These are phyloP conservation scores for Suhomyces atakaporum DNA, from an alignment of 1,139 yeast genomes.

Conservation along the genomic window DNA sequence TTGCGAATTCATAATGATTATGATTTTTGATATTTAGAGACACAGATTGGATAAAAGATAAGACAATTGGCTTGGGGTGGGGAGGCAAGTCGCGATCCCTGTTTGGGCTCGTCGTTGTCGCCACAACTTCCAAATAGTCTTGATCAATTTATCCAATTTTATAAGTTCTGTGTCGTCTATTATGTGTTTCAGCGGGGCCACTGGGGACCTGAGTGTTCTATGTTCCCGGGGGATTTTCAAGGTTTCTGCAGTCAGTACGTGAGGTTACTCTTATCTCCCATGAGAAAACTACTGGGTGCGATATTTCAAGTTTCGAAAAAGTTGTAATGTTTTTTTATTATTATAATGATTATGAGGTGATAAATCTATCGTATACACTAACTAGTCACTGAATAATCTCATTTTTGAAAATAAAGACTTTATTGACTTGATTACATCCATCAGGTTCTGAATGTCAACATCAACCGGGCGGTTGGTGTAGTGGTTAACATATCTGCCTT, in stretches of 20 bases:
- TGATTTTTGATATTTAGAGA: not conserved
- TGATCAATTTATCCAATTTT: not conserved
- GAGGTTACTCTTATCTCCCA: too few relatives aligned
- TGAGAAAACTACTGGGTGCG: too few relatives aligned
- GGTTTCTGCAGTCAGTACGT: too few relatives aligned
- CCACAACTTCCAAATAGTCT: not conserved
- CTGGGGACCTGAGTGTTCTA: not conserved
- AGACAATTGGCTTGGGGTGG: not conserved
- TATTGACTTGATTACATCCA: too few relatives aligned
- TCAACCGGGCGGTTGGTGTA: conserved; percentile 50
- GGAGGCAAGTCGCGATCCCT: not conserved
- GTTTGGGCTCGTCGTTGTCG: not conserved
- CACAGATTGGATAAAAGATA: not conserved
- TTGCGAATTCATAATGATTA: too few relatives aligned
- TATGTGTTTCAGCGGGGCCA: not conserved
- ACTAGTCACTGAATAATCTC: too few relatives aligned
- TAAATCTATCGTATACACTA: too few relatives aligned
- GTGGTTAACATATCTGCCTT: conserved; percentile 63
- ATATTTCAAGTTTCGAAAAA: too few relatives aligned
- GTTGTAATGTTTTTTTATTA: too few relatives aligned
- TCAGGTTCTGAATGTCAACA: not conserved
- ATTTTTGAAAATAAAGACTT: too few relatives aligned
- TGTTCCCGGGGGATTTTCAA: not conserved
- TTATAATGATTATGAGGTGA: too few relatives aligned
- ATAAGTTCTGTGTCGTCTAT: not conserved